Conservation (phyloP, 2,329 filamentous ascomycete species). For the Stagonosporopsis vannaccii region DNA sequence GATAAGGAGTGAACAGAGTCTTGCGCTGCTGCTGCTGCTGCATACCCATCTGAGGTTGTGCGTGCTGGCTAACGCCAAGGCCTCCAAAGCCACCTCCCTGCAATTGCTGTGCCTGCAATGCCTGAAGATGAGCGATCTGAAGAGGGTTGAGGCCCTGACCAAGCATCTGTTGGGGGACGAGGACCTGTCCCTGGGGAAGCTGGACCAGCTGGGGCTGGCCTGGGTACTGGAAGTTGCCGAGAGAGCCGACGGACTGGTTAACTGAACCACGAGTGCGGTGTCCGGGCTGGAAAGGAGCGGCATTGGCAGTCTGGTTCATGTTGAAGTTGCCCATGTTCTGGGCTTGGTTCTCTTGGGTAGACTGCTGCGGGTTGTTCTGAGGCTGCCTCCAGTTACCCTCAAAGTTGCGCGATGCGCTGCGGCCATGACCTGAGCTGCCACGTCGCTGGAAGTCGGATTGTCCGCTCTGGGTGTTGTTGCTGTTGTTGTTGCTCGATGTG, state of each 20-base stretch:
- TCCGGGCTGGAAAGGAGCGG: slow-evolving; percentile 84
- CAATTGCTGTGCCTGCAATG: slow-evolving; percentile 87
- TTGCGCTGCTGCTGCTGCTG: slow-evolving; percentile 94
- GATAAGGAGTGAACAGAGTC: slow-evolving; percentile 96
- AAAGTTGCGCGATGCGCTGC: slow-evolving; percentile 89
- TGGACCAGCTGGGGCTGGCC: slow-evolving; percentile 88
- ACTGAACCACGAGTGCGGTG: slow-evolving; percentile 87
- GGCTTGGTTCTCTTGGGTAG: slow-evolving; percentile 55
- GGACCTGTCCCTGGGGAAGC: slow-evolving; percentile 81
- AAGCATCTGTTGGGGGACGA: slow-evolving; percentile 84
- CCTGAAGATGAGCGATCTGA: slow-evolving; percentile 89
- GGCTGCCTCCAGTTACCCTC: slow-evolving; percentile 98
- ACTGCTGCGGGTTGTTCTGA: slow-evolving; percentile 60
- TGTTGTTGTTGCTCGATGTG: slow-evolving; percentile 48
- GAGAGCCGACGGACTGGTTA: slow-evolving; percentile 79
- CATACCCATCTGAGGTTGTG: slow-evolving; percentile 66
- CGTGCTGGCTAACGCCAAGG: slow-evolving; percentile 73
- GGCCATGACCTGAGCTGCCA: slow-evolving; percentile 78
- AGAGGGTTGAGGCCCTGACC: slow-evolving; percentile 87
- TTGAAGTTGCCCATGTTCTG: slow-evolving; percentile 67
- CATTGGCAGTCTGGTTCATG: slow-evolving; percentile 74
- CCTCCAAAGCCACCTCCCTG: slow-evolving; percentile 74
- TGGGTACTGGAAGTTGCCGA: slow-evolving; percentile 89
- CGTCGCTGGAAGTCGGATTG: slow-evolving; percentile 75
- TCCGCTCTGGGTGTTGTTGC: slow-evolving; percentile 53